These are phyloP conservation scores for Tylopilus microsporus DNA, from an alignment of 1,284 basidiomycete species.

Conservation along the genomic window DNA sequence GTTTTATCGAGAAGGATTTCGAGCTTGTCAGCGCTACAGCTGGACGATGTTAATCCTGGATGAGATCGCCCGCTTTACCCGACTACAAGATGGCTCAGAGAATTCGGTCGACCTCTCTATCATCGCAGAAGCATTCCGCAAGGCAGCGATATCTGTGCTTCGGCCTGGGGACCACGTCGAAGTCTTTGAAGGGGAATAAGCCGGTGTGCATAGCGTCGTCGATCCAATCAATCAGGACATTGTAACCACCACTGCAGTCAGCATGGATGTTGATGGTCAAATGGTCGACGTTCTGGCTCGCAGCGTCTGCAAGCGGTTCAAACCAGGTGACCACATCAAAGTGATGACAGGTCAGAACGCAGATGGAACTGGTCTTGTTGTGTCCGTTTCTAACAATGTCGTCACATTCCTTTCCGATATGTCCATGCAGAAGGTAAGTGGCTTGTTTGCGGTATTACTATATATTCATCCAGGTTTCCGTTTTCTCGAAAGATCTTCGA, in stretches of 20 bases:
- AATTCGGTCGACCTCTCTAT: constrained; percentile 71
- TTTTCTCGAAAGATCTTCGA: constrained; percentile 95
- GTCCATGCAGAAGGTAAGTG: constrained; percentile 82
- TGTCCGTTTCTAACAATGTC: constrained; percentile 85
- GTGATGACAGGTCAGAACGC: constrained; percentile 94
- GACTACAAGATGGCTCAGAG: constrained; percentile 60
- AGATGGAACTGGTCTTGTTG: constrained; percentile 94
- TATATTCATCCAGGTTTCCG: constrained; percentile 64
- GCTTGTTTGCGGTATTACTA: not conserved
- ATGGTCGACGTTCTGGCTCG: constrained; percentile 84
- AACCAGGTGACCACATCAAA: constrained; percentile 97
- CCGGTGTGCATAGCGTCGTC: constrained; percentile 88
- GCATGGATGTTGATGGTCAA: constrained; percentile 79
- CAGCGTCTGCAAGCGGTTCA: constrained; percentile 92
- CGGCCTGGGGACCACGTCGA: constrained; percentile 98
- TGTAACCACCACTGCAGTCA: constrained; percentile 78
- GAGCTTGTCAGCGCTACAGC: constrained; percentile 70
- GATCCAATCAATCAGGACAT: constrained; percentile 86
- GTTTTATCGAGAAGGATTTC: constrained; percentile 97
- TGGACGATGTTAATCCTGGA: constrained; percentile 96
- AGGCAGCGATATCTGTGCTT: constrained; percentile 83
- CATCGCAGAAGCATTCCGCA: constrained; percentile 84
- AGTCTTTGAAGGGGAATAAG: constrained; percentile 94
- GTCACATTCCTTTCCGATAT: constrained; percentile 98
- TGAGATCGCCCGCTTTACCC: constrained; percentile 89